These are phyloP conservation scores for Wolfiporia cocos DNA, from an alignment of 1,284 basidiomycete species.

Conservation along the genomic window DNA sequence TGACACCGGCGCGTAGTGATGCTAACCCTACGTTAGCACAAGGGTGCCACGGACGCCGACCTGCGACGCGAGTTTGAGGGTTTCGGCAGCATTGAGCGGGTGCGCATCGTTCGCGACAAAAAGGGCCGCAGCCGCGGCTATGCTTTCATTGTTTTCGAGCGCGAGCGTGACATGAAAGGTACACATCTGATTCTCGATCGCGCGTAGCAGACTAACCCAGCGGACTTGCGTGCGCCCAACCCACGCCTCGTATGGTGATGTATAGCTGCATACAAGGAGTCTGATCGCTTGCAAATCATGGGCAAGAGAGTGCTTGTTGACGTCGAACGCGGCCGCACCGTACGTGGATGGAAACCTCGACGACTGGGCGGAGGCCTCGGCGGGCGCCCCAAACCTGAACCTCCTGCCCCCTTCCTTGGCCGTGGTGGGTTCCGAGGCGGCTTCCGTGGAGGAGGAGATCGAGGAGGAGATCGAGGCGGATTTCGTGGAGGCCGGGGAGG, in stretches of 20 bases:
- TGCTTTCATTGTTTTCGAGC: conserved; percentile 96
- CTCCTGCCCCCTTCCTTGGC: conserved; percentile 35
- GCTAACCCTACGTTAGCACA: conserved; percentile 48
- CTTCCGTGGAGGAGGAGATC: conserved; percentile 36
- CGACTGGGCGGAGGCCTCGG: conserved; percentile 94
- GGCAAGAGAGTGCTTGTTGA: conserved; percentile 95
- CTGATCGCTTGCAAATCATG: conserved; percentile 95
- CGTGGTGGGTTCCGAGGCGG: conserved; percentile 37
- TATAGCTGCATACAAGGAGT: conserved; percentile 96
- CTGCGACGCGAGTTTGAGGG: conserved; percentile 92
- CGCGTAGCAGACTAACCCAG: conserved; percentile 16
- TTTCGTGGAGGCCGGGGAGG: conserved; percentile 23
- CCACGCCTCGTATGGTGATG: conserved; percentile 15
- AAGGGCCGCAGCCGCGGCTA: conserved; percentile 87
- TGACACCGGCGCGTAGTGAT: conserved; percentile 1
- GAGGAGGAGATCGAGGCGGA: conserved; percentile 32
- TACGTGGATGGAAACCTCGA: conserved; percentile 97
- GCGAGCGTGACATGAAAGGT: conserved; percentile 99
- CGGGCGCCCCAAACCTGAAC: conserved; percentile 85
- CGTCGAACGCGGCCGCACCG: conserved; percentile 96
- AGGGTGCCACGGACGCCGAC: conserved; percentile 86
- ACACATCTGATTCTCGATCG: conserved; percentile 18
- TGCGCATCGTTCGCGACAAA: conserved; percentile 87
- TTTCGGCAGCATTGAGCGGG: conserved; percentile 91
- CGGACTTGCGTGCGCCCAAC: conserved; percentile 15